Percentiles rank a stretch among this genome's conserved stretches.
These are phyloP conservation scores for Stephania japonica DNA, from an alignment of 164 flowering plant species.

Conservation along the genomic window DNA sequence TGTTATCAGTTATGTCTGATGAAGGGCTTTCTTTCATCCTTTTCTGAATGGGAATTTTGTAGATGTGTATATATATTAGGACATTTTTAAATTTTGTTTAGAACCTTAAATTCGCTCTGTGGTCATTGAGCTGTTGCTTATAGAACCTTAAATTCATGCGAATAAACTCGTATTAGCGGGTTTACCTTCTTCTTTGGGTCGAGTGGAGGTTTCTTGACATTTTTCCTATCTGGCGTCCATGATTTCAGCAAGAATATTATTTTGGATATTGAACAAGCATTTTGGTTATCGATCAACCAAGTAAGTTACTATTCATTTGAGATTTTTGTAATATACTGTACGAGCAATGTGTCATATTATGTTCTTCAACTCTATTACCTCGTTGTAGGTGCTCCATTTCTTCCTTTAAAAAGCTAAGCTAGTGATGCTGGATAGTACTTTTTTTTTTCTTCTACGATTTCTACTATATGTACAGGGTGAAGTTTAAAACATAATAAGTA, in stretches of 20 bases:
- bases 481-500: background rate
- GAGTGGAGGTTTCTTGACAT: constrained; percentile 85
- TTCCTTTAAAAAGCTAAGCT: background rate
- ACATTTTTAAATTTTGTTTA: background rate
- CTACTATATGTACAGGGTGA: background rate
- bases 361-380: background rate
- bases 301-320: constrained; percentile 27
- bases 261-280: constrained; percentile 31
- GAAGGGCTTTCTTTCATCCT: background rate
- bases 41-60: background rate
- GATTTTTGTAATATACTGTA: constrained; percentile 8
- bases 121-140: no score
- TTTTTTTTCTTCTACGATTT: background rate
- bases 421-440: background rate
- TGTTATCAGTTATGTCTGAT: background rate
- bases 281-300: constrained; percentile 51
- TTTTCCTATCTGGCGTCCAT: constrained; percentile 47
- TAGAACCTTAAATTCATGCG: constrained; percentile 2
- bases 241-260: constrained; percentile 66
- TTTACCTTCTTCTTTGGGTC: constrained; percentile 68
- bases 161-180: constrained; percentile 40
- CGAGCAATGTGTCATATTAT: background rate
- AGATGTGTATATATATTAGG: background rate
- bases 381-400: background rate
- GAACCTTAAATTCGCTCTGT: no score